A percentile compares a stretch with the other conserved stretches of the same genome.
These are phyloP conservation scores for Bryum argenteum DNA, from an alignment of 225 moss, liverwort and hornwort genomes.

Conservation along the genomic window DNA sequence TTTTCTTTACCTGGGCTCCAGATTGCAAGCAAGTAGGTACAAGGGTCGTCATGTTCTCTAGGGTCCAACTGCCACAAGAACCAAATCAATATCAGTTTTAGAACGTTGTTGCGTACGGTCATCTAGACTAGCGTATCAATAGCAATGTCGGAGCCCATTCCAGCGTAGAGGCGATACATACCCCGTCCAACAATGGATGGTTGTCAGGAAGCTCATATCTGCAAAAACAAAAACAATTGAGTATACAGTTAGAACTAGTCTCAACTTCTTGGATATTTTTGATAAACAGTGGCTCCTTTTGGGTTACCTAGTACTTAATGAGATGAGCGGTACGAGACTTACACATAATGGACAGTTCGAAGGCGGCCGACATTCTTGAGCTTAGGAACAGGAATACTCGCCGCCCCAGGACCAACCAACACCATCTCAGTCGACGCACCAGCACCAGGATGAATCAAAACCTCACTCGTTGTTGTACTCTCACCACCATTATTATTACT, in stretches of 20 bases:
- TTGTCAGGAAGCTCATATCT: constrained; percentile 87
- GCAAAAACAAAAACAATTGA: constrained; percentile 8
- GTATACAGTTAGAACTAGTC: not conserved
- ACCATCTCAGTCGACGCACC: constrained; percentile 58
- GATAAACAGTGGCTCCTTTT: too few relatives aligned
- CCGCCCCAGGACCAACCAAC: constrained; percentile 45
- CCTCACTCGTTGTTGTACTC: constrained; percentile 6
- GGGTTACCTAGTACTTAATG: too few relatives aligned
- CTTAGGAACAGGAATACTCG: constrained; percentile 66
- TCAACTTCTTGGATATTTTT: too few relatives aligned
- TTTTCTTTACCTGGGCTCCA: constrained; percentile 74
- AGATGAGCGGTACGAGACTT: constrained; percentile 40
- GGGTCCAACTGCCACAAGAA: constrained; percentile 62
- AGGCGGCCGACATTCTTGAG: constrained; percentile 80
- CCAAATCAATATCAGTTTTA: not conserved
- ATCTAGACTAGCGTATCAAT: too few relatives aligned
- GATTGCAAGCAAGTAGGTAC: constrained; percentile 73
- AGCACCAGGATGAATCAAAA: constrained; percentile 24
- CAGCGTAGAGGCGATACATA: constrained; percentile 22
- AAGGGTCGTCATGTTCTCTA: constrained; percentile 82
- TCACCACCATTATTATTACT: not conserved
- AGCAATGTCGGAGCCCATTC: not conserved
- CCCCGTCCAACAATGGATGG: constrained; percentile 72
- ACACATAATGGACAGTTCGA: constrained; percentile 91
- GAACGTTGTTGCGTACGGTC: too few relatives aligned